Percentiles rank a stretch among this genome's conserved stretches.
These are phyloP conservation scores for Cryptococcus amylolentus DNA, from an alignment of 1,284 basidiomycete genomes.

Conservation along the genomic window DNA sequence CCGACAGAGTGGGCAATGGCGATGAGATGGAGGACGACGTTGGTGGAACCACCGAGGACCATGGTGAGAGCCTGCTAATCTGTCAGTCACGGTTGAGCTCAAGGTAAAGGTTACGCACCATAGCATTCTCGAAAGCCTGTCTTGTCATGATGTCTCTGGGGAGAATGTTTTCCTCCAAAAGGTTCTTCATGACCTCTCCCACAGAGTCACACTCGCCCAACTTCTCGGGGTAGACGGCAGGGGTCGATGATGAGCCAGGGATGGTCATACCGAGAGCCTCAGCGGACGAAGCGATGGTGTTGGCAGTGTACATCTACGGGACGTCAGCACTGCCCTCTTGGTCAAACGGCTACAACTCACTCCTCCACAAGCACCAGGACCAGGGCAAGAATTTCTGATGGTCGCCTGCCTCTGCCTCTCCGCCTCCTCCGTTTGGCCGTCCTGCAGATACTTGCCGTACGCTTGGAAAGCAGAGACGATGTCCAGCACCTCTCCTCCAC, in stretches of 20 bases:
- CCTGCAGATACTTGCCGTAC: slow-evolving; percentile 87
- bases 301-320: slow-evolving; percentile 72
- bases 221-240: slow-evolving; percentile 79
- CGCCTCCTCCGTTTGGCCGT: slow-evolving; percentile 76
- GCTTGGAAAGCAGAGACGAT: slow-evolving; percentile 94
- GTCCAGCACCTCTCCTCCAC: slow-evolving; percentile 70
- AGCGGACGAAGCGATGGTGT: slow-evolving; percentile 90
- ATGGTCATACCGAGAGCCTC: slow-evolving; percentile 94
- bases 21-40: slow-evolving; percentile 87
- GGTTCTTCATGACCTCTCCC: slow-evolving; percentile 74
- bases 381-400: slow-evolving; percentile 86
- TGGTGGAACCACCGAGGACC: slow-evolving; percentile 90
- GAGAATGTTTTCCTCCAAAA: slow-evolving; percentile 87
- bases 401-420: slow-evolving; percentile 78
- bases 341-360: slow-evolving; percentile 54
- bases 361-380: slow-evolving; percentile 92
- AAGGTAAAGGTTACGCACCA: slow-evolving; percentile 54
- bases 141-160: slow-evolving; percentile 95
- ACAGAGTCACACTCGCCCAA: slow-evolving; percentile 74
- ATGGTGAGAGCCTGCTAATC: slow-evolving; percentile 72
- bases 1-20: slow-evolving; percentile 91
- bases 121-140: slow-evolving; percentile 92
- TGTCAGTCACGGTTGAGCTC: neutral
- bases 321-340: neutral
- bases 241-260: slow-evolving; percentile 92